phyloP scores from a whole-genome alignment of 108 stramenopile genomes.

The Aureococcus anophagefferens region DNA sequence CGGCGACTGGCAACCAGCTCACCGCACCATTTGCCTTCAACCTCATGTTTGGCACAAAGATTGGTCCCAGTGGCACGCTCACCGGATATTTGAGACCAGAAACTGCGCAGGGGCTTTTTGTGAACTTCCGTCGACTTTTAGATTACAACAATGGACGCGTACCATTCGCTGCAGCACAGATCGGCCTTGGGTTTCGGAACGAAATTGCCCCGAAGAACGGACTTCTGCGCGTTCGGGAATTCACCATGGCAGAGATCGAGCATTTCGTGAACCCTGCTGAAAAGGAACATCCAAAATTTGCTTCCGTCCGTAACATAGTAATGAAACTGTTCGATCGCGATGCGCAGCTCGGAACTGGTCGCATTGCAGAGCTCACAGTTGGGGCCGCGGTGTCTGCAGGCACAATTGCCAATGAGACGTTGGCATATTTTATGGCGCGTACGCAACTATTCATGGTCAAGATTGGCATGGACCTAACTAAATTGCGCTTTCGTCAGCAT shows the following conservation, averaged over 20 bases:
- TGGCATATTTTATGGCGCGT: constrained; percentile 97
- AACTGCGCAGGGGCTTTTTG: constrained; percentile 98
- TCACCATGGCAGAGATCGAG: constrained; percentile 99
- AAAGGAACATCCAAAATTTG: constrained; percentile 89
- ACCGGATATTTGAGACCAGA: constrained; percentile 97
- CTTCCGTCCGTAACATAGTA: constrained; percentile 64
- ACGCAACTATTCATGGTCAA: constrained; percentile 93
- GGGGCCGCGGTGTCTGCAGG: constrained; percentile 89
- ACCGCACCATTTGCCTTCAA: constrained; percentile 96
- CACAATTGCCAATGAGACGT: constrained; percentile 78
- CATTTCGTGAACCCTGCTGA: constrained; percentile 97
- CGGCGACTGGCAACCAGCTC: constrained; percentile 73
- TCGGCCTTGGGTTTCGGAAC: constrained; percentile 97
- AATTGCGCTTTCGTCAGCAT: constrained; percentile 97
- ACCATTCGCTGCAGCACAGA: constrained; percentile 98
- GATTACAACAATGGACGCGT: constrained; percentile 89
- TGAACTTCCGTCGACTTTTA: constrained; percentile 94
- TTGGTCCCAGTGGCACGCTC: constrained; percentile 92
- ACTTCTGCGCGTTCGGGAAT: constrained; percentile 97
- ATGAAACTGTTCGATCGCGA: constrained; percentile 81
- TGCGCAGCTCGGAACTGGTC: constrained; percentile 92
- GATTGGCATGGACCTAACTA: constrained; percentile 86
- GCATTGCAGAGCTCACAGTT: constrained; percentile 67
- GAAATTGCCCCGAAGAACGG: constrained; percentile 97
- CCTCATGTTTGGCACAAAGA: constrained; percentile 99